Percentiles rank a stretch among this genome's conserved stretches.
phyloP scores from a whole-genome alignment of 108 stramenopile species.

The Cyclotella atomus region DNA sequence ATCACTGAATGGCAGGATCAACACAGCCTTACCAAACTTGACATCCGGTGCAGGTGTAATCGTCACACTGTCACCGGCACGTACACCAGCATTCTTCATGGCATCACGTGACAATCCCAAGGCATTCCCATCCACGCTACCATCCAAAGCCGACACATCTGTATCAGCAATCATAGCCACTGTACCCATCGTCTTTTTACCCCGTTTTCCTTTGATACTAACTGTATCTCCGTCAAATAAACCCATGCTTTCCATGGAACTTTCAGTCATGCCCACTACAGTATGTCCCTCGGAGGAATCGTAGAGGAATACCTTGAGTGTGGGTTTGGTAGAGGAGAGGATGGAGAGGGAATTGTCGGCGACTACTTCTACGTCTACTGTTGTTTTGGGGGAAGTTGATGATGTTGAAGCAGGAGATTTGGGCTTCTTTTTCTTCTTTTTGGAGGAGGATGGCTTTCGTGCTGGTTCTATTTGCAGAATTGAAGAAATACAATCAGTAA shows the following conservation, averaged over 20 bases:
- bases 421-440: slow-evolving; percentile 38
- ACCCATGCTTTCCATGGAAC: slow-evolving; percentile 76
- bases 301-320: slow-evolving; percentile 78
- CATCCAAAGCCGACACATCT: slow-evolving; percentile 63
- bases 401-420: slow-evolving; percentile 7
- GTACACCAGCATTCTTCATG: slow-evolving; percentile 89
- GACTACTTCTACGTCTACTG: neutral
- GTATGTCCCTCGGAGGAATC: slow-evolving; percentile 71
- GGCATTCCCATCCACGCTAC: slow-evolving; percentile 40
- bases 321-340: slow-evolving; percentile 51
- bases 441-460: slow-evolving; percentile 18
- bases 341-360: slow-evolving; percentile 73
- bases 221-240: slow-evolving; percentile 91
- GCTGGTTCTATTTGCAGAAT: slow-evolving; percentile 16
- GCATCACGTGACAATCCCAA: slow-evolving; percentile 82
- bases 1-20: slow-evolving; percentile 77
- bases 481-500: neutral
- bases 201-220: slow-evolving; percentile 84
- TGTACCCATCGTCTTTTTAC: slow-evolving; percentile 79
- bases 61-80: slow-evolving; percentile 80
- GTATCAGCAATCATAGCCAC: slow-evolving; percentile 70
- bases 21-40: slow-evolving; percentile 87
- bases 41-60: slow-evolving; percentile 81
- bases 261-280: slow-evolving; percentile 79
- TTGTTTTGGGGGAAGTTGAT: neutral